These are phyloP conservation scores for Coemansia sp. DNA, from an alignment of 192 early-diverging fungal species.

Conservation along the genomic window DNA sequence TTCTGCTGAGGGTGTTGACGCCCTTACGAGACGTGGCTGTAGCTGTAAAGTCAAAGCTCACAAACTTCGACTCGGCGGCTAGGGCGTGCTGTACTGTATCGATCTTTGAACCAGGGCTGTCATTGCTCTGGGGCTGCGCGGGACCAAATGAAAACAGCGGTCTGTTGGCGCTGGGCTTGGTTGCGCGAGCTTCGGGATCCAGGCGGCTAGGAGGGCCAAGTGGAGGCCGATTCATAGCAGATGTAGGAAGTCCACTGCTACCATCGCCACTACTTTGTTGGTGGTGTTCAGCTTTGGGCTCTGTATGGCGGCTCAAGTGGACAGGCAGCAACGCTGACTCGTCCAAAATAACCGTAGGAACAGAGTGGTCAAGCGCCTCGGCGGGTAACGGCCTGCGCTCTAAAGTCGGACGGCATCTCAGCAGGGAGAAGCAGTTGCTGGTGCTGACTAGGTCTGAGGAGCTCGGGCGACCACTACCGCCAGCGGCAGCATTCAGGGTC, in stretches of 20 bases:
- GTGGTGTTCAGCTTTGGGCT: neutral
- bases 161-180: neutral
- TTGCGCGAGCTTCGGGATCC: neutral
- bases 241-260: neutral
- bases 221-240: neutral
- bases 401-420: conserved; percentile 9
- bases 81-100: neutral
- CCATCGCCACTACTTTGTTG: neutral
- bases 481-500: conserved; percentile 14
- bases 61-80: neutral
- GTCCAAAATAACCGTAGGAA: neutral
- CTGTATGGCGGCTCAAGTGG: neutral
- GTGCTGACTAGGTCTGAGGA: neutral
- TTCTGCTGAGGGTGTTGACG: conserved; percentile 23
- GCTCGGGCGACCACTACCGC: neutral
- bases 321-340: neutral
- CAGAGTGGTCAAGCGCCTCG: neutral
- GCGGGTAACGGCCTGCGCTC: neutral
- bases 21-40: conserved; percentile 14
- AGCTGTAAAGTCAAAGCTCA: conserved; percentile 9
- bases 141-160: neutral
- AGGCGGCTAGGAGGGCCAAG: neutral
- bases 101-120: neutral
- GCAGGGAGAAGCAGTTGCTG: conserved; percentile 20
- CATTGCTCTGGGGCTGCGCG: neutral